A percentile compares a stretch with the other conserved stretches of the same genome.
Evolutionary conservation across 805 yeast genomes (phyloP).

Genomic region (Torulaspora maleeae): DNA sequence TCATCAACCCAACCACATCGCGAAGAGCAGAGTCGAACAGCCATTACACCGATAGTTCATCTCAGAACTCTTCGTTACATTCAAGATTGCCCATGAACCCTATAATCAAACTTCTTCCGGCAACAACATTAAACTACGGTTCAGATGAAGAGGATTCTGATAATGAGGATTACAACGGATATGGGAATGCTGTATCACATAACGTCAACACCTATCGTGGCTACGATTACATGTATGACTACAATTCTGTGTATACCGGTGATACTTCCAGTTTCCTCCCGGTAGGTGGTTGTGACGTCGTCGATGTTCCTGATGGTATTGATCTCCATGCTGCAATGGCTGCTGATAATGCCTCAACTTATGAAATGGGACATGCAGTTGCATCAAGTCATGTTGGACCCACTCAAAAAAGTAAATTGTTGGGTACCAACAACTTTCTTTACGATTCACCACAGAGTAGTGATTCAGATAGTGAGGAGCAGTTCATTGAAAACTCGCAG

Average conservation of each 20-base stretch:
- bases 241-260: conserved; percentile 66
- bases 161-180: conserved; percentile 39
- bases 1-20: conserved; percentile 32
- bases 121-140: conserved; percentile 78
- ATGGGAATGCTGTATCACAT: conserved; percentile 57
- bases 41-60: conserved; percentile 29
- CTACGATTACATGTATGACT: conserved; percentile 73
- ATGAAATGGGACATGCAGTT: conserved; percentile 15
- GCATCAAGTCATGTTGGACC: conserved; percentile 5
- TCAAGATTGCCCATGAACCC: conserved; percentile 31
- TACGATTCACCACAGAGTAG: conserved; percentile 25
- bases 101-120: conserved; percentile 76
- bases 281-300: conserved; percentile 34
- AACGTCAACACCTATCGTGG: conserved; percentile 69
- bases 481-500: conserved; percentile 26
- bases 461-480: conserved; percentile 27
- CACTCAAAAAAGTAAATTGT: background rate
- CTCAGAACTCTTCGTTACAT: conserved; percentile 20
- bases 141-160: conserved; percentile 57
- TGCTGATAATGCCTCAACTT: conserved; percentile 19
- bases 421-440: background rate
- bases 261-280: conserved; percentile 39
- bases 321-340: conserved; percentile 33
- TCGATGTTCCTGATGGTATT: conserved; percentile 36
- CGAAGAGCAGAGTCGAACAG: conserved; percentile 27